Conservation (phyloP, 176 grass and related monocot species). For the Puya raimondii region DNA sequence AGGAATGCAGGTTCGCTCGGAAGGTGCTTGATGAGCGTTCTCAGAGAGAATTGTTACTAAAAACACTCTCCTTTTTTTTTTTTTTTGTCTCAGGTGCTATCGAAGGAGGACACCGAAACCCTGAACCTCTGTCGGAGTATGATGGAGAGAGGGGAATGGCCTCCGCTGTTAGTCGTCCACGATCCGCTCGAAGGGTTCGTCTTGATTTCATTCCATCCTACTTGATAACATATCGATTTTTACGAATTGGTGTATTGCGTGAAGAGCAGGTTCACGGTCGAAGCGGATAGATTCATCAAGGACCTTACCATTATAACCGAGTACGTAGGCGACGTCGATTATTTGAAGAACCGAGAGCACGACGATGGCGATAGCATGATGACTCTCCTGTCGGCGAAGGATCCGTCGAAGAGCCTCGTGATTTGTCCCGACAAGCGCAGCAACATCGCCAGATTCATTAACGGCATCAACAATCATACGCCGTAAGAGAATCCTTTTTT, state of each 20-base stretch:
- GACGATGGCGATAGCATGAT: slow-evolving; percentile 98
- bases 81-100: slow-evolving; percentile 38
- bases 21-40: no score
- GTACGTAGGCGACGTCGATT: slow-evolving; percentile 89
- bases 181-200: slow-evolving; percentile 69
- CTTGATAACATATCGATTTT: neutral
- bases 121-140: slow-evolving; percentile 66
- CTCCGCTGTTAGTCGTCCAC: slow-evolving; percentile 62
- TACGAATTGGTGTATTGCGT: neutral
- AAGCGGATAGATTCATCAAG: slow-evolving; percentile 64
- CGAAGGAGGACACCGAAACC: slow-evolving; percentile 57
- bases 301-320: slow-evolving; percentile 95
- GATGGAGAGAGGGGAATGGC: slow-evolving; percentile 76
- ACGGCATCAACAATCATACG: slow-evolving; percentile 93
- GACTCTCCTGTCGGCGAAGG: slow-evolving; percentile 63
- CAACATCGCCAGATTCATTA: slow-evolving; percentile 95
- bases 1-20: slow-evolving; percentile 52
- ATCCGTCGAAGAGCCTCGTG: slow-evolving; percentile 53
- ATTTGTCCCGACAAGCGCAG: slow-evolving; percentile 79
- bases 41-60: neutral
- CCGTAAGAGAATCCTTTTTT: slow-evolving; percentile 10
- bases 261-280: slow-evolving; percentile 70
- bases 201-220: neutral
- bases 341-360: slow-evolving; percentile 49
- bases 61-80: neutral